Conservation (phyloP, 352 stramenopile species). For the Pythium oligandrum region DNA sequence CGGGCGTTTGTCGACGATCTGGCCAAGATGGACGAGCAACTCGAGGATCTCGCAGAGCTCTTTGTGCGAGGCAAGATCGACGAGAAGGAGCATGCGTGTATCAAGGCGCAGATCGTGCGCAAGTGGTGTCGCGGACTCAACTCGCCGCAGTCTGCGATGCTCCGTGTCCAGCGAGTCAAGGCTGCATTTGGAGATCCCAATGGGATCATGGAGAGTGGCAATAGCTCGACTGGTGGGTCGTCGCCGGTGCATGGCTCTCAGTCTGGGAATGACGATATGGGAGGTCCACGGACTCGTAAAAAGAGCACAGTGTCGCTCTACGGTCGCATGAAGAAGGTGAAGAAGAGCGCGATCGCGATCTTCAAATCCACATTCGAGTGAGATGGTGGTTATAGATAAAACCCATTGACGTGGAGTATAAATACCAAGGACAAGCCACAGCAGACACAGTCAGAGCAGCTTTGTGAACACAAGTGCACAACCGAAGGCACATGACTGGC, state of each 20-base stretch:
- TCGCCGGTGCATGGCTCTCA: too few species aligned
- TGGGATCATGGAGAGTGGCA: too few species aligned
- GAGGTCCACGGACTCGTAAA: slow-evolving; percentile 12
- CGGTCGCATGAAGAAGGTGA: slow-evolving; percentile 77
- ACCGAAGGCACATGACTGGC: too few species aligned
- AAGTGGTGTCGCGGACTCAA: slow-evolving; percentile 83
- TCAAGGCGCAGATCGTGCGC: slow-evolving; percentile 73
- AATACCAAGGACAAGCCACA: too few species aligned
- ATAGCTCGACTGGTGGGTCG: too few species aligned
- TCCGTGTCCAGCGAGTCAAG: slow-evolving; percentile 64
- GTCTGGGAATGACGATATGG: too few species aligned
- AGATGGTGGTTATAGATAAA: slow-evolving; percentile 11
- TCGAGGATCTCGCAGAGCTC: slow-evolving; percentile 66
- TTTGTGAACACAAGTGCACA: too few species aligned
- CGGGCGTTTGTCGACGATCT: slow-evolving; percentile 59
- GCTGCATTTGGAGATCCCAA: slow-evolving; percentile 18
- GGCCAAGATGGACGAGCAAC: slow-evolving; percentile 77
- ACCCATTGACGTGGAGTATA: too few species aligned
- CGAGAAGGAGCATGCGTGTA: slow-evolving; percentile 82
- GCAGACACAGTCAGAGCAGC: too few species aligned
- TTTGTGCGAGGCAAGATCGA: slow-evolving; percentile 77
- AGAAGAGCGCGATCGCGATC: slow-evolving; percentile 77
- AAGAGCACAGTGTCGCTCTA: slow-evolving; percentile 50
- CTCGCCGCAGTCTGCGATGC: slow-evolving; percentile 72
- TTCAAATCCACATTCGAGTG: slow-evolving; percentile 82